These are phyloP conservation scores for Hypoxylon sp. DNA, from an alignment of 2,329 filamentous ascomycete genomes.

Conservation along the genomic window DNA sequence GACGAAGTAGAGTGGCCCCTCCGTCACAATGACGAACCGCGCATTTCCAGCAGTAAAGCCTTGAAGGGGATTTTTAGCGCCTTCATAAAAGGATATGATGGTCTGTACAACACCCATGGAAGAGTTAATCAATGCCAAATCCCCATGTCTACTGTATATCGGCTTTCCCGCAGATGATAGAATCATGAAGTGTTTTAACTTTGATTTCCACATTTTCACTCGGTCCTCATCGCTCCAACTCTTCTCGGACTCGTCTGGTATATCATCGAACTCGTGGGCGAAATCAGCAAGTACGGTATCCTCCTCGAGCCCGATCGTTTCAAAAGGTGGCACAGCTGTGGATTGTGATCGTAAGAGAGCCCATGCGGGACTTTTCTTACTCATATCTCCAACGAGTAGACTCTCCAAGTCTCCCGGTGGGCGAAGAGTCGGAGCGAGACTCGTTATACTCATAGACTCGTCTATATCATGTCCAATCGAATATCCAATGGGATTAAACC, in stretches of 20 bases:
- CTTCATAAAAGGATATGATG: conserved; percentile 96
- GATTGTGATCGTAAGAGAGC: conserved; percentile 75
- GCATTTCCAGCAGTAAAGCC: conserved; percentile 90
- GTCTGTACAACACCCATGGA: conserved; percentile 97
- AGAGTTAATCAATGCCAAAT: conserved; percentile 88
- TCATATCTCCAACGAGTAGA: conserved; percentile 80
- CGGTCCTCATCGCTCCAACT: conserved; percentile 69
- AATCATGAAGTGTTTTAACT: conserved; percentile 97
- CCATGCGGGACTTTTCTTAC: conserved; percentile 78
- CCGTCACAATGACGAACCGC: conserved; percentile 86
- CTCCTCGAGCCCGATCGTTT: conserved; percentile 62
- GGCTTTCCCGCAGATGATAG: conserved; percentile 96
- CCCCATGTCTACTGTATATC: conserved; percentile 95
- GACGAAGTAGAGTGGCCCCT: conserved; percentile 91
- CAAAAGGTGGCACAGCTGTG: conserved; percentile 72
- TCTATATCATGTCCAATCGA: conserved; percentile 65
- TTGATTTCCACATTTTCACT: conserved; percentile 85
- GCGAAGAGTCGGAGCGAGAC: conserved; percentile 74
- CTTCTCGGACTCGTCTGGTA: conserved; percentile 69
- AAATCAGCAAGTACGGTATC: conserved; percentile 76
- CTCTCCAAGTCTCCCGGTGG: conserved; percentile 83
- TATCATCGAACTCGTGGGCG: conserved; percentile 81
- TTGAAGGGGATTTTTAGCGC: conserved; percentile 80
- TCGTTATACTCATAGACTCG: conserved; percentile 76
- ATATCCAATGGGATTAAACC: conserved; percentile 50